These are phyloP conservation scores for Musa balbisiana DNA, from an alignment of 202 grass and related monocot genomes.

Conservation along the genomic window DNA sequence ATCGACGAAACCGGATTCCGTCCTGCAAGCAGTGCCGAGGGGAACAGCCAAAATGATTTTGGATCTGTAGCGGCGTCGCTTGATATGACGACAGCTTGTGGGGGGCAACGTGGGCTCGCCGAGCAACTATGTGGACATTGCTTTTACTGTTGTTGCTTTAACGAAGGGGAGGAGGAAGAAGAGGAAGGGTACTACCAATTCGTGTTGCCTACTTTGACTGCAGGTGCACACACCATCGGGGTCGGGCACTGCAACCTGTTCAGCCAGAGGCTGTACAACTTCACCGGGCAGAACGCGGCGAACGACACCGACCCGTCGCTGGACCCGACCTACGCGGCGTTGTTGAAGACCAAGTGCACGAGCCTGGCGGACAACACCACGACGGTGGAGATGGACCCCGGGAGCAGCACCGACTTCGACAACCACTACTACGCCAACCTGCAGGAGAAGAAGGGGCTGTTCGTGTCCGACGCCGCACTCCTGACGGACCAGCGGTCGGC, in stretches of 20 bases:
- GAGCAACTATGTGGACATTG: too few species aligned
- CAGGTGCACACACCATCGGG: constrained; percentile 8
- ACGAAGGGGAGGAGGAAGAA: not conserved
- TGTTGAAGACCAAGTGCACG: constrained; percentile 7
- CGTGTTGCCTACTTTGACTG: not conserved
- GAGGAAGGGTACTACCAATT: not conserved
- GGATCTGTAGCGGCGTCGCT: too few species aligned
- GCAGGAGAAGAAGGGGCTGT: constrained; percentile 34
- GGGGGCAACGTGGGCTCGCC: too few species aligned
- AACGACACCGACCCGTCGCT: constrained; percentile 29
- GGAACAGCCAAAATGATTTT: too few species aligned
- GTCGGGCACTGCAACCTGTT: constrained; percentile 5
- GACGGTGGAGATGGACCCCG: constrained; percentile 47
- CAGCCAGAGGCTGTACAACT: constrained; percentile 29
- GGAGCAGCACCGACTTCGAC: constrained; percentile 38
- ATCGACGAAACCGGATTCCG: too few species aligned
- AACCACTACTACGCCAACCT: constrained; percentile 39
- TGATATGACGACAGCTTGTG: too few species aligned
- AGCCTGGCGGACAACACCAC: not conserved
- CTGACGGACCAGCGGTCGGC: constrained; percentile 30
- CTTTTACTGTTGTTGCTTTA: not conserved
- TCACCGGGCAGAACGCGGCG: constrained; percentile 11
- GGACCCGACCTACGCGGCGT: constrained; percentile 6
- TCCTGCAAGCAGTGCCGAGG: too few species aligned
- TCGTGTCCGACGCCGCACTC: constrained; percentile 46